Evolutionary conservation across 441 rosid genomes (phyloP).

Genomic region (Capsella rubella): DNA sequence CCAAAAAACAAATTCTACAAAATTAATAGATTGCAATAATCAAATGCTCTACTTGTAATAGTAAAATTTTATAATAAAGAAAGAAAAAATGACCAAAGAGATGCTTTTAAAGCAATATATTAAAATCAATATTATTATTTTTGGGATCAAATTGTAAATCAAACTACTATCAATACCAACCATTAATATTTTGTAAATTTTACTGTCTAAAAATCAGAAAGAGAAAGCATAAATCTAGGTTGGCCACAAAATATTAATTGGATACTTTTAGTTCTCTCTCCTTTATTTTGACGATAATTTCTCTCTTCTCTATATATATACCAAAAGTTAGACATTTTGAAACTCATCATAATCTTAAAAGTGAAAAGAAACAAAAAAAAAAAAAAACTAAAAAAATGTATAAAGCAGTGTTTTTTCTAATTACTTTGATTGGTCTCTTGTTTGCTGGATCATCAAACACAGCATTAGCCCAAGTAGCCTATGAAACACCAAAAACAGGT

Average conservation of each 20-base stretch:
- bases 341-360: not conserved
- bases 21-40: not conserved
- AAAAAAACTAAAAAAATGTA: not conserved
- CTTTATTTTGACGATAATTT: not conserved
- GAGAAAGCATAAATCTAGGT: not conserved
- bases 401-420: not conserved
- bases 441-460: not conserved
- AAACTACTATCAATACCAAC: not conserved
- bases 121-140: too few species aligned
- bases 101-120: not conserved
- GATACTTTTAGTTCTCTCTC: not conserved
- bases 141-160: not conserved
- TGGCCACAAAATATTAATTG: not conserved
- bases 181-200: not conserved
- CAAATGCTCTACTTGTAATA: not conserved
- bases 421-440: not conserved
- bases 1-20: not conserved
- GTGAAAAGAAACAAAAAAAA: not conserved
- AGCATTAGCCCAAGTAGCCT: not conserved
- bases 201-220: not conserved
- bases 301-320: not conserved
- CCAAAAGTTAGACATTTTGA: not conserved
- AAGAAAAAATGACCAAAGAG: not conserved
- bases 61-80: not conserved
- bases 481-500: too few species aligned